These are phyloP conservation scores for Suillus clintonianus DNA, from an alignment of 768 basidiomycete species.

Conservation along the genomic window DNA sequence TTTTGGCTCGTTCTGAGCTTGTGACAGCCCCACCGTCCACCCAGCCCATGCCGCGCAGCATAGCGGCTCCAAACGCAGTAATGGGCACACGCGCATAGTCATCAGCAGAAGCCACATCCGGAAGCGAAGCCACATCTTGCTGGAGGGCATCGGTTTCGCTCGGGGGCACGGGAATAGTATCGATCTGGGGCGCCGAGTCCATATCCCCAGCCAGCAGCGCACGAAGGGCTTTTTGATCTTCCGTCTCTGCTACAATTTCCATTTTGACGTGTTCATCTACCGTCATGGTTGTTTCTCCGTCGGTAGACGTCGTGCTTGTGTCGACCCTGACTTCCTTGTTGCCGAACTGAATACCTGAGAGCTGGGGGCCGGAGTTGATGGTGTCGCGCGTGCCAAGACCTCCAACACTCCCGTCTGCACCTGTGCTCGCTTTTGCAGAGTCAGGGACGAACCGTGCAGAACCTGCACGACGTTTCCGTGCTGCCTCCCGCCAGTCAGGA, in stretches of 20 bases:
- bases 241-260: slow-evolving; percentile 51
- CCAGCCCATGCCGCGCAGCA: slow-evolving; percentile 97
- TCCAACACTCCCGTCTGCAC: slow-evolving; percentile 73
- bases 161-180: slow-evolving; percentile 60
- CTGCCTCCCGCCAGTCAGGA: slow-evolving; percentile 85
- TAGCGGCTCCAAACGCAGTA: slow-evolving; percentile 88
- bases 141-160: slow-evolving; percentile 84
- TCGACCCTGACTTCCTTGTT: slow-evolving; percentile 32
- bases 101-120: slow-evolving; percentile 71
- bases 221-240: slow-evolving; percentile 80
- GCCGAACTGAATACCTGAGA: slow-evolving; percentile 62
- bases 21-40: slow-evolving; percentile 77
- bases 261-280: slow-evolving; percentile 25
- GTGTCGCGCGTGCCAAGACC: slow-evolving; percentile 73
- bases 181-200: slow-evolving; percentile 43
- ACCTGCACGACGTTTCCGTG: slow-evolving; percentile 53
- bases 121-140: slow-evolving; percentile 81
- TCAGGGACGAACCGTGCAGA: slow-evolving; percentile 58
- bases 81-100: slow-evolving; percentile 93
- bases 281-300: slow-evolving; percentile 21
- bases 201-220: slow-evolving; percentile 66
- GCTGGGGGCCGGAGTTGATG: slow-evolving; percentile 76
- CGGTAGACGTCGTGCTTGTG: not conserved
- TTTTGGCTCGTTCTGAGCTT: slow-evolving; percentile 49
- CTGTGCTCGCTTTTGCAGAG: slow-evolving; percentile 53